Conservation (phyloP, 805 yeast genomes). For the Zygosaccharomyces lentus region DNA sequence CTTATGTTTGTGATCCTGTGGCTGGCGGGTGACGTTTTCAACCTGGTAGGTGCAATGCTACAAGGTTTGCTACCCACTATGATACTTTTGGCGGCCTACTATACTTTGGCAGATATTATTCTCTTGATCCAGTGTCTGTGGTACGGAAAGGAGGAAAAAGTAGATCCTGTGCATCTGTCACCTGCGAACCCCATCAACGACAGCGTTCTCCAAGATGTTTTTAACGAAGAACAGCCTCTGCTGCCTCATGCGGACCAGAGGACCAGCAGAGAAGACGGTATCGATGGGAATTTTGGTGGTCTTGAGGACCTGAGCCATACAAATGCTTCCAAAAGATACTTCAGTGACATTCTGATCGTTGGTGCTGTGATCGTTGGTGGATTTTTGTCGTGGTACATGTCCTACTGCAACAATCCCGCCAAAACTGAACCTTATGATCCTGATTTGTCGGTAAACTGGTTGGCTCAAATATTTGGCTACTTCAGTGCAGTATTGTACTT, state of each 20-base stretch:
- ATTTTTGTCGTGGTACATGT: slow-evolving; percentile 78
- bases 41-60: slow-evolving; percentile 82
- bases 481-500: slow-evolving; percentile 67
- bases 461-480: slow-evolving; percentile 87
- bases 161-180: slow-evolving; percentile 74
- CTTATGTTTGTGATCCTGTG: slow-evolving; percentile 81
- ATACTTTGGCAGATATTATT: slow-evolving; percentile 85
- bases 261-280: not conserved
- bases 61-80: slow-evolving; percentile 93
- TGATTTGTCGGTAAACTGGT: slow-evolving; percentile 58
- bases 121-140: slow-evolving; percentile 76
- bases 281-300: slow-evolving; percentile 9
- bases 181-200: slow-evolving; percentile 85
- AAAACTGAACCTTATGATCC: slow-evolving; percentile 21
- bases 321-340: slow-evolving; percentile 20
- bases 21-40: slow-evolving; percentile 92
- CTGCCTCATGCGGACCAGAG: slow-evolving; percentile 9
- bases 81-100: slow-evolving; percentile 87
- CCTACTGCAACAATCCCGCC: slow-evolving; percentile 46
- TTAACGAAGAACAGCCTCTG: slow-evolving; percentile 35
- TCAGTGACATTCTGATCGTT: slow-evolving; percentile 49
- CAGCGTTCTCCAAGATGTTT: slow-evolving; percentile 50
- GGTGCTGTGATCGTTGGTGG: slow-evolving; percentile 70
- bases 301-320: slow-evolving; percentile 14
- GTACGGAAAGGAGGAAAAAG: slow-evolving; percentile 56